Percentiles rank a stretch among this genome's conserved stretches.
Conservation (phyloP, 2,329 filamentous ascomycete genomes). For the Colletotrichum siamense region DNA sequence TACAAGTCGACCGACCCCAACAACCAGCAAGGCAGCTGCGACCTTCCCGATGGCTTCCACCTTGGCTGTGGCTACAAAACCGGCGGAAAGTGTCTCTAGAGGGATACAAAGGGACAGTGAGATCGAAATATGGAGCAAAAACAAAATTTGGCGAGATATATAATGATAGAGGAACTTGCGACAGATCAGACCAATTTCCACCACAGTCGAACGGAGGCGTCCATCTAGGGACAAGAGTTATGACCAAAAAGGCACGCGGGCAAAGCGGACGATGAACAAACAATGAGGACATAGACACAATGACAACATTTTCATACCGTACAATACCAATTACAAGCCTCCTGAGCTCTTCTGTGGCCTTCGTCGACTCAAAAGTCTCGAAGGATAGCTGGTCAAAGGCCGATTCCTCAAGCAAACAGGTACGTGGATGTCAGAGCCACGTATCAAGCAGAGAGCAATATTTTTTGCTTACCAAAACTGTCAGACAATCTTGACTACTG, state of each 20-base stretch:
- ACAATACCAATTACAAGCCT: neutral
- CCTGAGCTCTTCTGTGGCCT: neutral
- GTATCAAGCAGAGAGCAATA: neutral
- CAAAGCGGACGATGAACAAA: neutral
- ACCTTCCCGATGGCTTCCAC: neutral
- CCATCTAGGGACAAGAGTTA: neutral
- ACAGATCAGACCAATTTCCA: neutral
- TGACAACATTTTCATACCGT: neutral
- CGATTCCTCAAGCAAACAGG: neutral
- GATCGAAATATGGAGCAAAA: no score
- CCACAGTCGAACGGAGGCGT: neutral
- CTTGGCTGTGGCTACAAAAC: neutral
- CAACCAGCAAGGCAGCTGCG: neutral
- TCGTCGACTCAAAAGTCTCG: neutral
- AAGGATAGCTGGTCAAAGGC: no score
- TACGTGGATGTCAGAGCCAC: neutral
- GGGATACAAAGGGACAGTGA: fast-evolving
- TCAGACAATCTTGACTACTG: neutral
- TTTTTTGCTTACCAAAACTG: neutral
- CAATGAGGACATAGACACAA: neutral
- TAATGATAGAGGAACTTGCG: neutral
- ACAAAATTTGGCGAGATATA: neutral
- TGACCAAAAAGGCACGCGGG: neutral
- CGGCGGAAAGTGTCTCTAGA: neutral
- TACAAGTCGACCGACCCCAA: neutral